Conservation (phyloP, 2,329 filamentous ascomycete genomes). For the Hymenotorrendiella dingleyae region DNA sequence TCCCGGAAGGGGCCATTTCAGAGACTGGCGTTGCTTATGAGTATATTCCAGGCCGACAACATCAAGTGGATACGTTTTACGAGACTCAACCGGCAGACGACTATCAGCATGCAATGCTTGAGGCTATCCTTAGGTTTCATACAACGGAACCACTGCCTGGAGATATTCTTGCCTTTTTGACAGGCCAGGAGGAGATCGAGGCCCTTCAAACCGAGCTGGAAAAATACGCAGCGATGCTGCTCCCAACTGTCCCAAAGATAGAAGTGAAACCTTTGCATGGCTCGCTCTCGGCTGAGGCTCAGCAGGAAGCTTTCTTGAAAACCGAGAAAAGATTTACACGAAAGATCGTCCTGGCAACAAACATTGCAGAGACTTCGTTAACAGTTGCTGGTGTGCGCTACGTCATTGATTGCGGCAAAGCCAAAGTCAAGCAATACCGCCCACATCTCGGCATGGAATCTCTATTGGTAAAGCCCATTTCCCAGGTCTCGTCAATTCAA, state of each 20-base stretch:
- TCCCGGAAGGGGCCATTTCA: constrained; percentile 10
- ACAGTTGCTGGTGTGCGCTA: constrained; percentile 90
- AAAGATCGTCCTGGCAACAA: constrained; percentile 88
- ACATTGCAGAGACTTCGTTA: constrained; percentile 97
- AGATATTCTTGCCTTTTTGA: constrained; percentile 87
- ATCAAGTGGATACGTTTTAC: constrained; percentile 74
- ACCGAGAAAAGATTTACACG: constrained; percentile 66
- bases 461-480: constrained; percentile 82
- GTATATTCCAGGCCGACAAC: constrained; percentile 81
- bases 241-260: constrained; percentile 67
- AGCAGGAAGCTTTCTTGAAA: constrained; percentile 79
- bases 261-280: constrained; percentile 79
- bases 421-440: constrained; percentile 89
- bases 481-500: constrained; percentile 88
- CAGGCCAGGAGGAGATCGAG: constrained; percentile 90
- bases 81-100: constrained; percentile 69
- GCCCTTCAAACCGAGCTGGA: constrained; percentile 73
- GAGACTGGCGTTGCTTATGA: constrained; percentile 25
- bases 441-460: constrained; percentile 82
- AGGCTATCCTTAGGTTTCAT: constrained; percentile 81
- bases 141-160: constrained; percentile 84
- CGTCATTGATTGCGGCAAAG: constrained; percentile 89
- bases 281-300: constrained; percentile 77
- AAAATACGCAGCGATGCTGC: constrained; percentile 67
- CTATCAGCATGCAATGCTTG: constrained; percentile 74